Evolutionary conservation across 257 asterid genomes (phyloP).

Genomic region (Jasminum sambac): DNA sequence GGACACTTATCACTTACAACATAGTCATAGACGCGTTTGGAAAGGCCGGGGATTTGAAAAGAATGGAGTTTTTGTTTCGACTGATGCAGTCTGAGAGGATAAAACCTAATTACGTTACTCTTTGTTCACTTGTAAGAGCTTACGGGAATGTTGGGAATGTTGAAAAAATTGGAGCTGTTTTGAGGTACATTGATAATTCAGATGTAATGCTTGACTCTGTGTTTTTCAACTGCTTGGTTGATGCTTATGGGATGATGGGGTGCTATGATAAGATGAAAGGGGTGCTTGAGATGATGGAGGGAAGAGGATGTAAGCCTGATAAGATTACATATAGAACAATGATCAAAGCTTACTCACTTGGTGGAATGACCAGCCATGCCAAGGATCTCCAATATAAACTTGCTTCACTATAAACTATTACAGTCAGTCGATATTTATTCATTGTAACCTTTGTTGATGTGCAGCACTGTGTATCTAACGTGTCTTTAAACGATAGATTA

Average conservation of each 20-base stretch:
- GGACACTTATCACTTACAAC: slow-evolving; percentile 86
- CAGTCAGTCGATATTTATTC: neutral
- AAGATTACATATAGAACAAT: slow-evolving; percentile 74
- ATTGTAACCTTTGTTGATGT: neutral
- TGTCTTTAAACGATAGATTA: neutral
- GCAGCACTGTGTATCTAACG: neutral
- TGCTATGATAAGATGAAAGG: slow-evolving; percentile 80
- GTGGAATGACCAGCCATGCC: slow-evolving; percentile 64
- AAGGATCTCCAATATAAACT: slow-evolving; percentile 58
- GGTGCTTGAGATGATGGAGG: slow-evolving; percentile 75
- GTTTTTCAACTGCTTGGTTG: slow-evolving; percentile 83
- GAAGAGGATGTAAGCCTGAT: slow-evolving; percentile 70
- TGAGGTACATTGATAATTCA: slow-evolving; percentile 63
- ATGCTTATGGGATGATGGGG: slow-evolving; percentile 89
- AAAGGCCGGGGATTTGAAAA: slow-evolving; percentile 73
- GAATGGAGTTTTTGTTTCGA: slow-evolving; percentile 81
- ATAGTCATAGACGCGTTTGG: slow-evolving; percentile 93
- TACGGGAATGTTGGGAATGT: slow-evolving; percentile 66
- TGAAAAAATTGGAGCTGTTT: slow-evolving; percentile 57
- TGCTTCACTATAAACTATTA: slow-evolving; percentile 36
- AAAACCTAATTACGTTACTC: slow-evolving; percentile 74
- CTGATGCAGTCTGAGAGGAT: slow-evolving; percentile 90
- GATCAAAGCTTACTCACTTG: slow-evolving; percentile 64
- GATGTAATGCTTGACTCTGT: slow-evolving; percentile 72
- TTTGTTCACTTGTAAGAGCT: slow-evolving; percentile 80